Evolutionary conservation across 352 stramenopile genomes (phyloP), one percentile per base, ranked within the genome.

Genomic region (Phytopythium vexans): DNA sequence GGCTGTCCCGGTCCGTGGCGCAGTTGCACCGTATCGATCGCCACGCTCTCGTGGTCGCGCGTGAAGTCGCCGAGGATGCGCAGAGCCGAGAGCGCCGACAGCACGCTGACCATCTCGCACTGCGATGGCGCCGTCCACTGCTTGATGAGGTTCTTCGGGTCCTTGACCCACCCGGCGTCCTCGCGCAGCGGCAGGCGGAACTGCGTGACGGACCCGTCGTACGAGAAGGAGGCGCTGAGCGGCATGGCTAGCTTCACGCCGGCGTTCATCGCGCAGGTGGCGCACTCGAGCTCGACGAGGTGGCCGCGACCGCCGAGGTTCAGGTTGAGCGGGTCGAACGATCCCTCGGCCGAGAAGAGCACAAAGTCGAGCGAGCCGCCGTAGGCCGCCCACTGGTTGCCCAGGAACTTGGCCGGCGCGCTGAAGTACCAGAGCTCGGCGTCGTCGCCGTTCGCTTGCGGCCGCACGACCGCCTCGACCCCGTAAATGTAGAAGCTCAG

Each of bases 41-140:
- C 88, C 3, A 98, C 85, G 38, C 60, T 96, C 66, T 97, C 90
- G 67, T 97, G 87, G 35, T 87, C 86, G 8, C 78, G 62, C 1
- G 92, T 98, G 52, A 97, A 97, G 62, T 97, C 90, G 14, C 90
- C 89, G 4, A 97, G 69, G 52, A 97, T 96, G 12, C 73, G 69
- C n/a, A 97, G 42, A 21, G 76, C 77, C 5, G 82, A 88, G 33
- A 97, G 76, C 27, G 80, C 84, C 31, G 85, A 87, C 4, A 98
- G 75, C 11, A 97, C 83, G 46, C 81, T 77, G 46, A 97, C 79
- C 63, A 98, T 87, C 65, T 95, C 82, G 53, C 89, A 98, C 54
- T 92, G 76, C 3, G 67, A 74, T 3, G 87, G 82, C 55, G 63
- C 14, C 3, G 54, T 64, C 86, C 89, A 97, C 16, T 67, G 47